Percentiles rank a stretch among this genome's conserved stretches.
These are phyloP conservation scores for Xerocomus minutiporus DNA, from an alignment of 1,284 basidiomycete genomes.

Conservation along the genomic window DNA sequence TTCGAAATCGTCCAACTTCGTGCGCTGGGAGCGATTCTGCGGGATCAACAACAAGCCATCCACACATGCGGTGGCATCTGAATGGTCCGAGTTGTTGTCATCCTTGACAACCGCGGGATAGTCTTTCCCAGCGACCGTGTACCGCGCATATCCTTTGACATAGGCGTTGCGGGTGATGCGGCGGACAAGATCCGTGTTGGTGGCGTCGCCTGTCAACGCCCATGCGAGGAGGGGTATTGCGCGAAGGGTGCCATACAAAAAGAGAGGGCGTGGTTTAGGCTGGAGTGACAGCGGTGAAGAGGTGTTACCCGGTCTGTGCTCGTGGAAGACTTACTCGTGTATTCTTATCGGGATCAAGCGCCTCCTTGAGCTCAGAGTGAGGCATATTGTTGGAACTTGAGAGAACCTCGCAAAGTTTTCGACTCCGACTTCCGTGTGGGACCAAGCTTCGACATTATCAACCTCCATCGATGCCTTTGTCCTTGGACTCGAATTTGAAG, in stretches of 20 bases:
- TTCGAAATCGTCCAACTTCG: background rate
- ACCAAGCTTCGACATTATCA: too few relatives aligned
- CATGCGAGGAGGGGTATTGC: background rate
- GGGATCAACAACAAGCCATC: background rate
- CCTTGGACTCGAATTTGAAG: too few relatives aligned
- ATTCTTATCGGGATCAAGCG: too few relatives aligned
- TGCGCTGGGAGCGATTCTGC: background rate
- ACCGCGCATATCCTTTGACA: background rate
- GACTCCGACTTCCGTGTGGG: too few relatives aligned
- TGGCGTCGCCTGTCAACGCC: background rate
- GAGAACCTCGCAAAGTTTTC: too few relatives aligned
- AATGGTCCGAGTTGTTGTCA: background rate
- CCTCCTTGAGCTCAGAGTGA: too few relatives aligned
- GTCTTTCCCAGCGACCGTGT: background rate
- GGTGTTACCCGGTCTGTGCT: too few relatives aligned
- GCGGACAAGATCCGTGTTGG: background rate
- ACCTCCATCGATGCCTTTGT: too few relatives aligned
- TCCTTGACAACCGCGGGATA: background rate
- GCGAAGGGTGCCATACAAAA: background rate
- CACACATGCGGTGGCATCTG: background rate
- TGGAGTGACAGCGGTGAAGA: background rate
- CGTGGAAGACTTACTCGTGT: too few relatives aligned
- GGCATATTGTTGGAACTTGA: too few relatives aligned
- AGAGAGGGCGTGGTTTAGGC: background rate
- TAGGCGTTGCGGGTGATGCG: background rate